Base-by-base conservation (phyloP, 2,329 filamentous ascomycete species). In the Fusarium sp. region DNA sequence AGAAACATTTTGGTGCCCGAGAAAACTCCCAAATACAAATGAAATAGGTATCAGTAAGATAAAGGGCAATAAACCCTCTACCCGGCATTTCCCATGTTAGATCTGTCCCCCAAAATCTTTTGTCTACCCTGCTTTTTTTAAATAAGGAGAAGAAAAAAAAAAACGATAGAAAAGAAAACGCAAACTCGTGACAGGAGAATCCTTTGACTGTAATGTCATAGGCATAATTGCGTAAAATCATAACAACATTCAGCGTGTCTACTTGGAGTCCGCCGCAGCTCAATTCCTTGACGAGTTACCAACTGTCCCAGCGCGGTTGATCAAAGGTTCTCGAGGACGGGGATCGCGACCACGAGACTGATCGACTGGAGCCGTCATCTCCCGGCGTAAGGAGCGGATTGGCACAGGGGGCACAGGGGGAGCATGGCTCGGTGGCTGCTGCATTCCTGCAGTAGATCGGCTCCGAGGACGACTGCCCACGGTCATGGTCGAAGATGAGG, bases 261-360 rank as follows among this genome's bases (percentile, higher is more conserved):
- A 53, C 29, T 37, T 61, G 18, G 22, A 48, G 16, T 29, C 42
- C 25, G 18, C 24, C 45, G 48, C 24, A 29, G 11, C 49, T 66
- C 48, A 75, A 46, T 59, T 61, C 46, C 67, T 69, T 40, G 71
- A 63, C 30, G 65, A 46, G 25, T 57, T 42, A 27, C 71, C 72
- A 24, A 59, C 44, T 30, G 72, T 73, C n/a, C 74, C 74, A 29
- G 78, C 78, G 11, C 72, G 74, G 46, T 76, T 76, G 22, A 79
- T 78, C 24, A 80, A 64, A 40, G 78, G 78, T 53, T 78, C 78
- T 11, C 70, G 60, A 16, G 73, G 74, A 14, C 69, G 72, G 49
- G 74, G 61, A 37, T 76, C 74, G 18, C 74, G 74, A 16, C 74
- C 73, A n/a, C 74, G 72, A 18, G 61, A 59, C 49, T 67, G 53